These are phyloP conservation scores for Lathyrus sativus DNA, from an alignment of 306 rosid genomes.

Conservation along the genomic window DNA sequence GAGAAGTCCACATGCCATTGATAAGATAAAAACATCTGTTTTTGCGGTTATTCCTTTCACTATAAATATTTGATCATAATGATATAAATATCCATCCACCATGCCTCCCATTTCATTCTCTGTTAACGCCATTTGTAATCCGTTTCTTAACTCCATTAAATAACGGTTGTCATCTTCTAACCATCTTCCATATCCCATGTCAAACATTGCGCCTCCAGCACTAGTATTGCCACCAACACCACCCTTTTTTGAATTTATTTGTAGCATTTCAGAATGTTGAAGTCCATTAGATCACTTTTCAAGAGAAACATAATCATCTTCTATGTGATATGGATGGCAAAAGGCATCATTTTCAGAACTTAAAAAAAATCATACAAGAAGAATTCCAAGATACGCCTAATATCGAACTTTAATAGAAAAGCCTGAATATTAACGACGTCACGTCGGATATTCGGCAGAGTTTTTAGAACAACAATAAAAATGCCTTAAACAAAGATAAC, in stretches of 20 bases:
- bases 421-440: too few relatives aligned
- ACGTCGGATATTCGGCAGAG: too few relatives aligned
- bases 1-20: slow-evolving; percentile 78
- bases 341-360: too few relatives aligned
- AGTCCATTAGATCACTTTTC: too few relatives aligned
- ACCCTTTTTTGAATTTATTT: slow-evolving; percentile 53
- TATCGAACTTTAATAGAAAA: too few relatives aligned
- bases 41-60: slow-evolving; percentile 71
- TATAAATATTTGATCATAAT: slow-evolving; percentile 75
- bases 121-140: slow-evolving; percentile 57
- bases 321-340: too few relatives aligned
- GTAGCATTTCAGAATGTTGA: slow-evolving; percentile 49
- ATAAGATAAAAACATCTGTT: slow-evolving; percentile 84
- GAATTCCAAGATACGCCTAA: too few relatives aligned
- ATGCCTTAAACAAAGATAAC: too few relatives aligned
- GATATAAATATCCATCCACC: slow-evolving; percentile 67
- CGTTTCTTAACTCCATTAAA: too few relatives aligned
- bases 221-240: slow-evolving; percentile 54
- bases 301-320: too few relatives aligned
- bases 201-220: slow-evolving; percentile 86
- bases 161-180: slow-evolving; percentile 74
- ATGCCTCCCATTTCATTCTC: slow-evolving; percentile 63
- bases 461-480: too few relatives aligned
- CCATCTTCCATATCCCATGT: slow-evolving; percentile 90
- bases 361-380: too few relatives aligned